Conservation (phyloP, 495 filamentous ascomycete genomes). For the Pyrenopolyporus hunteri region DNA sequence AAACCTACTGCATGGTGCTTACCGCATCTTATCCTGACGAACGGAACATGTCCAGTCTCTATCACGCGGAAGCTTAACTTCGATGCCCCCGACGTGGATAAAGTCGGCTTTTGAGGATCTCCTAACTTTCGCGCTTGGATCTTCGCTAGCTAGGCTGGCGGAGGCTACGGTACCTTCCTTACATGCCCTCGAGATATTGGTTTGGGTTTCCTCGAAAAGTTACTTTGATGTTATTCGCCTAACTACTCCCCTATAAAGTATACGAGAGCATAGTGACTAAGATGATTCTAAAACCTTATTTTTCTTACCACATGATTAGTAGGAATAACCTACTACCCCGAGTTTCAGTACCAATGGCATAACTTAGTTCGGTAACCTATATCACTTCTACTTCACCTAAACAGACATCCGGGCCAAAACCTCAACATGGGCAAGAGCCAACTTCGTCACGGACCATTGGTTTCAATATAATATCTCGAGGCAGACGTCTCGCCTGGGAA, state of each 20-base stretch:
- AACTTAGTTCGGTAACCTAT: slow-evolving; percentile 1
- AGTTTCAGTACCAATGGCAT: background rate
- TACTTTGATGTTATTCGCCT: background rate
- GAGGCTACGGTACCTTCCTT: background rate
- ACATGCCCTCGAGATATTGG: background rate
- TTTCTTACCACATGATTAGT: background rate
- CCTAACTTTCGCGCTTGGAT: too few relatives aligned
- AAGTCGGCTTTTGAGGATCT: too few relatives aligned
- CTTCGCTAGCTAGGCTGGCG: too few relatives aligned
- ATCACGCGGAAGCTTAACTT: too few relatives aligned
- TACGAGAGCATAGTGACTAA: background rate
- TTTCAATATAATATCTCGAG: slow-evolving; percentile 1
- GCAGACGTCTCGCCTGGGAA: background rate
- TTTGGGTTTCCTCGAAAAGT: background rate
- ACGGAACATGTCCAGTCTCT: too few relatives aligned
- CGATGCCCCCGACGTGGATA: too few relatives aligned
- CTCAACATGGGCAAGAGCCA: slow-evolving; percentile 21
- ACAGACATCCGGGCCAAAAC: slow-evolving; percentile 1
- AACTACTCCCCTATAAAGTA: background rate
- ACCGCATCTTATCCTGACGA: too few relatives aligned
- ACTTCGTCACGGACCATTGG: background rate
- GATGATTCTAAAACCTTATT: background rate
- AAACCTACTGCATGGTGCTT: too few relatives aligned
- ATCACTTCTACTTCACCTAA: slow-evolving; percentile 13
- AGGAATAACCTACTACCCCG: slow-evolving; percentile 3